These are phyloP conservation scores for Bipolaris bicolor DNA, from an alignment of 2,329 filamentous ascomycete genomes.

Conservation along the genomic window DNA sequence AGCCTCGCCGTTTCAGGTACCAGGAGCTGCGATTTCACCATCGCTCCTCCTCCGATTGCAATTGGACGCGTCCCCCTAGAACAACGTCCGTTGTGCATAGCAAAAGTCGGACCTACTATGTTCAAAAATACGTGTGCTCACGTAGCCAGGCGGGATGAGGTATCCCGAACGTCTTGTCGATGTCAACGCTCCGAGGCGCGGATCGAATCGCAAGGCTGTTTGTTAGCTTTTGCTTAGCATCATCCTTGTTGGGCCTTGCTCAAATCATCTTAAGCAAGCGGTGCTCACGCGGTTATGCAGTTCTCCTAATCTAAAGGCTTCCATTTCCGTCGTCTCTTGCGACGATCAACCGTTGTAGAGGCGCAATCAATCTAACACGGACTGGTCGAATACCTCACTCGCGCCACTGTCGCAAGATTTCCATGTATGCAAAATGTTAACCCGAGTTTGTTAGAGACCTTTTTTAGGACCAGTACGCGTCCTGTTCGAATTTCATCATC, in stretches of 20 bases:
- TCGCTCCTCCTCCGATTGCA: slow-evolving; percentile 1
- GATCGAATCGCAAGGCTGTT: neutral
- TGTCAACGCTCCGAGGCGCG: neutral
- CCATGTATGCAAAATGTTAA: neutral
- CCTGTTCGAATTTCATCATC: neutral
- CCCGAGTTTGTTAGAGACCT: neutral
- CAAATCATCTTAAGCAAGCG: neutral
- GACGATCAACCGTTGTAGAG: neutral
- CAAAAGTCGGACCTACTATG: neutral
- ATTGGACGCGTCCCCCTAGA: slow-evolving; percentile 2
- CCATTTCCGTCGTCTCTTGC: neutral
- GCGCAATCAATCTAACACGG: neutral
- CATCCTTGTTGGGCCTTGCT: neutral
- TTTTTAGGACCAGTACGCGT: neutral
- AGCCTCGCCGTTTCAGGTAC: slow-evolving; percentile 10
- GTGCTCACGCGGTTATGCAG: slow-evolving; percentile 6
- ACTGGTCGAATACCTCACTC: neutral
- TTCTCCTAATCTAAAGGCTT: neutral
- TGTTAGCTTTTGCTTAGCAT: neutral
- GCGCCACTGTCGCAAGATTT: neutral
- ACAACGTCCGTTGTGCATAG: neutral
- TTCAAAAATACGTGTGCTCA: neutral
- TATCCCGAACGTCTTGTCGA: neutral
- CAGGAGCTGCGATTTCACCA: slow-evolving; percentile 3
- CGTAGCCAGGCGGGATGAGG: neutral